Base-by-base conservation (phyloP, 805 yeast genomes). In the Zygosaccharomyces siamensis region DNA sequence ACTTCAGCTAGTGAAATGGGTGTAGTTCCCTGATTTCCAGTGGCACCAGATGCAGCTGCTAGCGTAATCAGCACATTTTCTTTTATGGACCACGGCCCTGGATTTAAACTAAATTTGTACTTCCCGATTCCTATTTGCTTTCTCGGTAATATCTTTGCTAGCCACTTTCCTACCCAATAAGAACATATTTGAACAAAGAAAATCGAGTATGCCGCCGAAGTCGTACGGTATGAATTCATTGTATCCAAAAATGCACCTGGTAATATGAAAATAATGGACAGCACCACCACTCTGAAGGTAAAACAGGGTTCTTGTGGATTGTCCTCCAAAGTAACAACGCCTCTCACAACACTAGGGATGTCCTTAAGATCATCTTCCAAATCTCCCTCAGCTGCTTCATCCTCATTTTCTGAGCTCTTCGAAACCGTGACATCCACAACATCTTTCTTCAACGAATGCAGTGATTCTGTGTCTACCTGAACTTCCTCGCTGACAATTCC, bases 61-160 rank as follows among this genome's bases (percentile, higher is more conserved):
- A 39, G 31, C 1, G 43, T 33, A 32, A 79, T 70, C 67, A 82
- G 48, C 30, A 78, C 74, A 7, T 80, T 71, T 55, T 78, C 82
- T 49, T 77, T 77, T 38, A 78, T 71, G 4, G 78, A 64, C 81
- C 81, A 78, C 0, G 82, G 81, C 2, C 80, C 77, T 0, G 83
- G 82, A 49, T 78, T 77, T 44, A 75, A 55, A n/a, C 27, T 44
- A 27, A 44, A 44, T 24, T 46, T 66, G 65, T 52, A 75, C 70
- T 27, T 52, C 51, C 43, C 59, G 55, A 10, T 45, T 20, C 51
- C 46, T 5, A 67, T 47, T 5, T 58, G 45, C 45, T 58, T 64
- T 7, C 56, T 45, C 0, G 82, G 82, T 3, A 78, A 61, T 0
- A 57, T 60, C 20, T 47, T 55, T 0, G 81, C 78, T 42, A 77